These are phyloP conservation scores for Didymella pinodella DNA, from an alignment of 2,329 filamentous ascomycete genomes.

Conservation along the genomic window DNA sequence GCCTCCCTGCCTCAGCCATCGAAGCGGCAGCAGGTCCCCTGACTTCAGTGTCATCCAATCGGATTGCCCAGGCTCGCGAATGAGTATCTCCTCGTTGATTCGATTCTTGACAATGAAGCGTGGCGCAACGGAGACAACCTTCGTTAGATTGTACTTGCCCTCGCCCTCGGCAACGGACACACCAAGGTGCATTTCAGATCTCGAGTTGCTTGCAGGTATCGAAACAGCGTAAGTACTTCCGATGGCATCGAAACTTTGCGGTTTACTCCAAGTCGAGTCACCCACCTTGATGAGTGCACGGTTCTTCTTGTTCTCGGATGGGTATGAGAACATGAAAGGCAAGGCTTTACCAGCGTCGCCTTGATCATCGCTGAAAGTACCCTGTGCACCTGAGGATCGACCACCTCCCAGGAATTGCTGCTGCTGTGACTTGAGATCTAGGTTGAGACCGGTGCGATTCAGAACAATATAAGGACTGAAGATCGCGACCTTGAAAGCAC, in stretches of 20 bases:
- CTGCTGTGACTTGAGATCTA: constrained; percentile 87
- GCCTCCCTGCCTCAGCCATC: constrained; percentile 83
- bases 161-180: constrained; percentile 89
- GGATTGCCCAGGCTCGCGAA: constrained; percentile 91
- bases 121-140: constrained; percentile 90
- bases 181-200: constrained; percentile 87
- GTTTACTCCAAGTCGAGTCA: constrained; percentile 94
- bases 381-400: constrained; percentile 80
- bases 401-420: constrained; percentile 19
- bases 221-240: constrained; percentile 91
- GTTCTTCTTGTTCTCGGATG: constrained; percentile 88
- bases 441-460: constrained; percentile 91
- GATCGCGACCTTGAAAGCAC: constrained; percentile 93
- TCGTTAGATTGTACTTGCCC: constrained; percentile 97
- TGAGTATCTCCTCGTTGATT: constrained; percentile 84
- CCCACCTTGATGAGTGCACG: constrained; percentile 86
- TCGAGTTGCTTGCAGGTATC: constrained; percentile 73
- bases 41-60: constrained; percentile 79
- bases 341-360: constrained; percentile 74
- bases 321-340: constrained; percentile 96
- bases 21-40: constrained; percentile 82
- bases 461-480: constrained; percentile 95
- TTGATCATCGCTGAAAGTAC: constrained; percentile 64
- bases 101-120: constrained; percentile 95
- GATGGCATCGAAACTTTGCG: constrained; percentile 97